Evolutionary conservation across 1,284 basidiomycete species (phyloP).

Genomic region (Laetiporus sulphureus): DNA sequence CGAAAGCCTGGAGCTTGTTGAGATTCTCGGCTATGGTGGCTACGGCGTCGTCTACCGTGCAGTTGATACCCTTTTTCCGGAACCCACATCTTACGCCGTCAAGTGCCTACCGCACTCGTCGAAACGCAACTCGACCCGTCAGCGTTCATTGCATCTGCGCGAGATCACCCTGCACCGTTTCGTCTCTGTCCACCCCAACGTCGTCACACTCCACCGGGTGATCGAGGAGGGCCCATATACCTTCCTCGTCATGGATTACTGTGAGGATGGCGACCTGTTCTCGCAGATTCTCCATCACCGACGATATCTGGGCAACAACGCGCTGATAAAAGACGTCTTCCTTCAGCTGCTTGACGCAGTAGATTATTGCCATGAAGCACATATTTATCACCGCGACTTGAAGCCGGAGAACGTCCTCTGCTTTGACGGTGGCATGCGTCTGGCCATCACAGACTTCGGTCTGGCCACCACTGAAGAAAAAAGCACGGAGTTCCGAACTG

Average conservation of each 20-base stretch:
- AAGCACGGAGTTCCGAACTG: slow-evolving; percentile 92
- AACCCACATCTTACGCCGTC: slow-evolving; percentile 73
- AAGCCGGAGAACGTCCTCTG: slow-evolving; percentile 98
- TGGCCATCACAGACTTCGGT: slow-evolving; percentile 95
- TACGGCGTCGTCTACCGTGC: slow-evolving; percentile 97
- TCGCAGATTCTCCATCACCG: slow-evolving; percentile 74
- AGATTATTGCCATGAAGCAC: slow-evolving; percentile 80
- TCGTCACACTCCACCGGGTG: slow-evolving; percentile 87
- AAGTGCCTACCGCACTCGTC: slow-evolving; percentile 76
- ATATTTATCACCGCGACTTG: slow-evolving; percentile 95
- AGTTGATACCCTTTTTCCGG: slow-evolving; percentile 51
- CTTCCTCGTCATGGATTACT: slow-evolving; percentile 68
- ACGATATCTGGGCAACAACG: slow-evolving; percentile 72
- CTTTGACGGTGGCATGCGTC: slow-evolving; percentile 70
- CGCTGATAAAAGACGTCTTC: slow-evolving; percentile 82
- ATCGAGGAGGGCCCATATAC: slow-evolving; percentile 69
- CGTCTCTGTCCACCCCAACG: slow-evolving; percentile 80
- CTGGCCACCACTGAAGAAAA: slow-evolving; percentile 87
- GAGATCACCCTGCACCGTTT: slow-evolving; percentile 84
- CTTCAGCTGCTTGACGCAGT: slow-evolving; percentile 92
- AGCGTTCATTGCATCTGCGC: slow-evolving; percentile 70
- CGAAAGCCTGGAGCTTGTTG: slow-evolving; percentile 79
- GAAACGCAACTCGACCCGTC: slow-evolving; percentile 48
- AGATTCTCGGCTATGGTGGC: slow-evolving; percentile 89
- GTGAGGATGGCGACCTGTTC: slow-evolving; percentile 87